Evolutionary conservation across 441 rosid species (phyloP).

Genomic region (Gossypium davidsonii): DNA sequence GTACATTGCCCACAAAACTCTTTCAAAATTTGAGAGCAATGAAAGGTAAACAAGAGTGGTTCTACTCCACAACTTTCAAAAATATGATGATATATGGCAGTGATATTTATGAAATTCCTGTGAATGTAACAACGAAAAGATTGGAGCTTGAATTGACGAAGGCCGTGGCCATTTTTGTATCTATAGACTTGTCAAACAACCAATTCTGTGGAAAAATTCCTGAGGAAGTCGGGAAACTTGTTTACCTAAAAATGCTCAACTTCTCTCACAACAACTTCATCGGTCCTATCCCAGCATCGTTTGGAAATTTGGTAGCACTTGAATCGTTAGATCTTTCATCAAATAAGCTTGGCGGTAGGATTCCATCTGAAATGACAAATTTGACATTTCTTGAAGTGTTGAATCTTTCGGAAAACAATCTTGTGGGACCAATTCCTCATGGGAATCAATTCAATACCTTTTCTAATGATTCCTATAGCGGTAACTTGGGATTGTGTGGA

Average conservation of each 20-base stretch:
- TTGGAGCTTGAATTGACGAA: background rate
- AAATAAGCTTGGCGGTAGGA: constrained; percentile 10
- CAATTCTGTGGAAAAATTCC: constrained; percentile 21
- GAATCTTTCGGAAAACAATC: constrained; percentile 21
- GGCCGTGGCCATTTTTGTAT: background rate
- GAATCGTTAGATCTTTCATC: constrained; percentile 1
- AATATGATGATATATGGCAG: too few relatives aligned
- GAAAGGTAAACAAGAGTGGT: background rate
- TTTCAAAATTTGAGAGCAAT: background rate
- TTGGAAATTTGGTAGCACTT: constrained; percentile 12
- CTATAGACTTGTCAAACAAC: constrained; percentile 23
- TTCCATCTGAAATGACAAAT: constrained; percentile 7
- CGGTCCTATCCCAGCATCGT: constrained; percentile 20
- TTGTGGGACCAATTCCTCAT: constrained; percentile 7
- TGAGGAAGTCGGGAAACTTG: constrained; percentile 16
- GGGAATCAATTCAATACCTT: constrained; percentile 13
- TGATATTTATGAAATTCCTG: background rate
- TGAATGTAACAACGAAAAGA: background rate
- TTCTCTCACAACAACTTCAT: constrained; percentile 22
- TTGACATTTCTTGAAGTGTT: constrained; percentile 14
- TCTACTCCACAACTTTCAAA: too few relatives aligned
- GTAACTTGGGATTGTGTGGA: background rate
- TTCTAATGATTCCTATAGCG: background rate
- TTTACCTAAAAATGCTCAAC: constrained; percentile 19
- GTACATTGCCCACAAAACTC: background rate